A percentile compares a stretch with the other conserved stretches of the same genome.
phyloP scores from a whole-genome alignment of 352 stramenopile genomes.

The Phytophthora cactorum region DNA sequence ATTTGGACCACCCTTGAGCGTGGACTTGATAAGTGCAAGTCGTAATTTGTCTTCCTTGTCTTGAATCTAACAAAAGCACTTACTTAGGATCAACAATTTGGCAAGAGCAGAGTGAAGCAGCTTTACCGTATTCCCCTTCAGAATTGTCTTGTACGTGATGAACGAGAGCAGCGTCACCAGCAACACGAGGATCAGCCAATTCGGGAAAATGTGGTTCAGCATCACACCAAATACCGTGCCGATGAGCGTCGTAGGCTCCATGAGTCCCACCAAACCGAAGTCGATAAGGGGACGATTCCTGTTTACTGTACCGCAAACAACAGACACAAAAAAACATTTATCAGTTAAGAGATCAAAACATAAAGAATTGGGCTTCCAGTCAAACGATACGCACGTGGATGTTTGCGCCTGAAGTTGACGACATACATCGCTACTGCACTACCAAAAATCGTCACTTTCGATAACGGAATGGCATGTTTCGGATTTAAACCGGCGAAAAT shows the following conservation, averaged over 20 bases:
- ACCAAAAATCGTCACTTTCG: constrained; percentile 97
- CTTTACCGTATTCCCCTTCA: constrained; percentile 69
- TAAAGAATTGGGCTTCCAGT: neutral
- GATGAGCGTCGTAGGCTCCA: constrained; percentile 93
- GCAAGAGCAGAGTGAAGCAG: neutral
- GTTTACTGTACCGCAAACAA: constrained; percentile 37
- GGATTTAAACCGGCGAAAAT: constrained; percentile 92
- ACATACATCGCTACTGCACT: constrained; percentile 94
- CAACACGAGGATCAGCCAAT: constrained; percentile 79
- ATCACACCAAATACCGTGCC: constrained; percentile 79
- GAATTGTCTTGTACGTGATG: constrained; percentile 69
- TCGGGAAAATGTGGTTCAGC: constrained; percentile 78
- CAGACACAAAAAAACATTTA: no score
- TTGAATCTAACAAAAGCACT: constrained; percentile 39
- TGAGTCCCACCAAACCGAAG: constrained; percentile 96
- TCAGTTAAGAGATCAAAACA: no score
- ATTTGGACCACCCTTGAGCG: constrained; percentile 48
- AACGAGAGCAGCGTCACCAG: constrained; percentile 69
- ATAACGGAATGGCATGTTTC: constrained; percentile 97
- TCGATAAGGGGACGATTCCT: constrained; percentile 94
- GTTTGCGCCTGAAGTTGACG: constrained; percentile 92
- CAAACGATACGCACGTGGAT: constrained; percentile 71
- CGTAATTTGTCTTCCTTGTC: constrained; percentile 55
- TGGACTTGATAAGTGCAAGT: constrained; percentile 48
- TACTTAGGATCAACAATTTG: neutral